Base-by-base conservation (phyloP, 768 basidiomycete species). In the Kwoniella pini region DNA sequence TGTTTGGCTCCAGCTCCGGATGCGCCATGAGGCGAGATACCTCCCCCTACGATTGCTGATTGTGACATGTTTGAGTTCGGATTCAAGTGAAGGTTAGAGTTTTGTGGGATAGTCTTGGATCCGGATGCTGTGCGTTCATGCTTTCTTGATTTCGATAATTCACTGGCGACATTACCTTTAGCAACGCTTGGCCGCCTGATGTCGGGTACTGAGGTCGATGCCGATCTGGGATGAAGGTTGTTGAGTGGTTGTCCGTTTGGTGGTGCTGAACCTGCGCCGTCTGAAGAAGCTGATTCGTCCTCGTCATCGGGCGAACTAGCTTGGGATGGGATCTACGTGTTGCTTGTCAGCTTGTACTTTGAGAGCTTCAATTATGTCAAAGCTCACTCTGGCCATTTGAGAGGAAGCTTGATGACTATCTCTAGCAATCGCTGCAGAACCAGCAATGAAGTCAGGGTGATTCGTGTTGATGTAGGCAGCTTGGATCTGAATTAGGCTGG, bases 391-490 rank as follows among this genome's bases (percentile, higher is more conserved):
- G 27, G 60, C 28, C 57, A 57, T 50, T 15, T 58, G 39, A 19
- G 43, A 22, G 27, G 70, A 22, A 22, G 24, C 17, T 24, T 67
- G 48, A 31, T 67, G 65, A 17, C 74, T 75, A 22, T 67, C 71
- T 19, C 77, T 68, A 22, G 77, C 77, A 55, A 77, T 77, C 6
- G 75, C 73, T 0, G 88, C 85, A 33, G 89, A 89, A 10, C 89
- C 88, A 19, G 88, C 82, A 57, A 94, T 87, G 79, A 97, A 98
- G 30, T 90, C 85, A 5, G 96, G 96, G 76, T 99, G 96, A 77
- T 98, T 98, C 57, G 94, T 98, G 78, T 99, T 99, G 83, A 99
- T 98, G 76, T 99, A 99, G 11, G 96, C 94, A 1, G 92, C 92
- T 79, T 99, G 96, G 49, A 99, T 99, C 69, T 88, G 86, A 69